phyloP scores from a whole-genome alignment of 1,284 basidiomycete species.

The Naganishia cerealis region DNA sequence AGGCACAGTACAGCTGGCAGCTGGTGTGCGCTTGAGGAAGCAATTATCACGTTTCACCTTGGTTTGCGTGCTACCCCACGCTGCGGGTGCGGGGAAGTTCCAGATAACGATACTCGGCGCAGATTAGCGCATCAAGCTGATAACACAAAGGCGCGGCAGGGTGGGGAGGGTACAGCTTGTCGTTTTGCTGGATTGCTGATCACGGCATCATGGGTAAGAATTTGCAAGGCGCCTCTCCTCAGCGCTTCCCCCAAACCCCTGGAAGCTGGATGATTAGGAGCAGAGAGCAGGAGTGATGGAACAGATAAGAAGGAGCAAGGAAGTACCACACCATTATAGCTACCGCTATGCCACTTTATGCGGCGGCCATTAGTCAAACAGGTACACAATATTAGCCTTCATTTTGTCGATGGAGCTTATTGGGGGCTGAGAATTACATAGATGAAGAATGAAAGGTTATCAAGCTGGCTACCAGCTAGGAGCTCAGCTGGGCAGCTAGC shows the following conservation, averaged over 20 bases:
- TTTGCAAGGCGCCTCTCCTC: background rate
- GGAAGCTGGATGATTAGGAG: background rate
- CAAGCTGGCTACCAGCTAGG: too few species aligned
- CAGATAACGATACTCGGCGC: constrained; percentile 8
- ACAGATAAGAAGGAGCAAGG: too few species aligned
- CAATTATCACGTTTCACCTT: constrained; percentile 13
- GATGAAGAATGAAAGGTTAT: too few species aligned
- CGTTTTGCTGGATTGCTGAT: background rate
- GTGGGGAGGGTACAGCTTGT: background rate
- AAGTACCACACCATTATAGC: too few species aligned
- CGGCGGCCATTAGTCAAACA: too few species aligned
- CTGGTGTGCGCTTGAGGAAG: background rate
- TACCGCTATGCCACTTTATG: too few species aligned
- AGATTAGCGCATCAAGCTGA: background rate
- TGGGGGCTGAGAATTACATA: too few species aligned
- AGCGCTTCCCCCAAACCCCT: background rate
- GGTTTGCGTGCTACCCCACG: constrained; percentile 20
- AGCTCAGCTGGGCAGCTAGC: too few species aligned
- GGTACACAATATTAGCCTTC: too few species aligned
- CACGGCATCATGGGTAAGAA: background rate
- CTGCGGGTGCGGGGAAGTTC: constrained; percentile 16
- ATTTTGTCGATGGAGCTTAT: too few species aligned
- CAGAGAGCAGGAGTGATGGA: background rate
- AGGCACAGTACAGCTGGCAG: too few species aligned
- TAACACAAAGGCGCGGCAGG: constrained; percentile 5